Conservation (phyloP, 768 basidiomycete genomes). For the Boletus rubropictus region DNA sequence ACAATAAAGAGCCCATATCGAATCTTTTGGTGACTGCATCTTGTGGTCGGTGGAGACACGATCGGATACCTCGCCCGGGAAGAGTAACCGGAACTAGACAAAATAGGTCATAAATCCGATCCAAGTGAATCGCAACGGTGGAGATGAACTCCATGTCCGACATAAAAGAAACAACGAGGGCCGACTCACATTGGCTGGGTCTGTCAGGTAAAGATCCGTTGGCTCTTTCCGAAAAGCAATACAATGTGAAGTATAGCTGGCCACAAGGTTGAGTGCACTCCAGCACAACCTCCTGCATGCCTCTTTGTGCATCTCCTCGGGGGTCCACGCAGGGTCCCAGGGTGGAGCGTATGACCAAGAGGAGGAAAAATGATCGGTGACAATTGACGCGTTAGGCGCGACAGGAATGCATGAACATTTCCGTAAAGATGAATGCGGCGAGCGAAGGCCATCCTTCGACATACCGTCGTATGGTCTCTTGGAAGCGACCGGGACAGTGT, state of each 20-base stretch:
- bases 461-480: slow-evolving; percentile 26
- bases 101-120: slow-evolving; percentile 9
- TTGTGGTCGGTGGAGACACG: slow-evolving; percentile 39
- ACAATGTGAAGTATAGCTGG: slow-evolving; percentile 63
- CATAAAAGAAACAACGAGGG: slow-evolving; percentile 2
- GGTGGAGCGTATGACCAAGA: slow-evolving; percentile 48
- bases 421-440: slow-evolving; percentile 25
- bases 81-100: slow-evolving; percentile 43
- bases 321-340: slow-evolving; percentile 58
- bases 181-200: slow-evolving; percentile 58
- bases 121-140: slow-evolving; percentile 3
- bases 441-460: slow-evolving; percentile 23
- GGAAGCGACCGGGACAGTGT: slow-evolving; percentile 46
- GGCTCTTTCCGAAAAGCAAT: slow-evolving; percentile 58
- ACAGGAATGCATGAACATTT: slow-evolving; percentile 46
- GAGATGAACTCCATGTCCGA: slow-evolving; percentile 8
- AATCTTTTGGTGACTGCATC: slow-evolving; percentile 61
- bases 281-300: slow-evolving; percentile 74
- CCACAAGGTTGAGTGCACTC: slow-evolving; percentile 64
- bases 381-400: slow-evolving; percentile 31
- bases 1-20: slow-evolving; percentile 78
- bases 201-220: slow-evolving; percentile 52
- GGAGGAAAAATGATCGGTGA: slow-evolving; percentile 33
- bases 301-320: slow-evolving; percentile 54
- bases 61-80: slow-evolving; percentile 68